Conservation (phyloP, 371 early-diverging fungal species). For the Actinomortierella wolfii region DNA sequence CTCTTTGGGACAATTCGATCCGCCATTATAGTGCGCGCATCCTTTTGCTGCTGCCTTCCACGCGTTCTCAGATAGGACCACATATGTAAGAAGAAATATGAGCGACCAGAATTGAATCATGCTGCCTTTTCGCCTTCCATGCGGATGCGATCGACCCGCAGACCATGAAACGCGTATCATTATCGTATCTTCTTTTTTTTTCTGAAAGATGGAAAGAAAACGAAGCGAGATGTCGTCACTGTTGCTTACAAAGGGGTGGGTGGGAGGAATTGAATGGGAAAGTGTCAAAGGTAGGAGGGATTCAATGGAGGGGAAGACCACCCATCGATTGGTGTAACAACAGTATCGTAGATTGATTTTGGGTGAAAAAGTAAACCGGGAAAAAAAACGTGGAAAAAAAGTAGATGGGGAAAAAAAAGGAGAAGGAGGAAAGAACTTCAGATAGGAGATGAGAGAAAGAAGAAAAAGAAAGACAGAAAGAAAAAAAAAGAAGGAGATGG, state of each 20-base stretch:
- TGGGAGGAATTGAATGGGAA: neutral
- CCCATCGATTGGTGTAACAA: no score
- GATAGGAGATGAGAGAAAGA: conserved; percentile 3
- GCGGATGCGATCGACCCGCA: neutral
- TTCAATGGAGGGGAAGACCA: no score
- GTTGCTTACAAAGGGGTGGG: no score
- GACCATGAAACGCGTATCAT: no score
- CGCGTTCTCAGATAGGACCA: conserved; percentile 3
- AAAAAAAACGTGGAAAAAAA: neutral
- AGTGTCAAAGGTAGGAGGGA: neutral
- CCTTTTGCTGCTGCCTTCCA: conserved; percentile 19
- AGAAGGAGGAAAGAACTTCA: neutral
- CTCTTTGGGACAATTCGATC: conserved; percentile 30
- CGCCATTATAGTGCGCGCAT: conserved; percentile 33
- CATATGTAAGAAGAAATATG: neutral
- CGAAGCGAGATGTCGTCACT: no score
- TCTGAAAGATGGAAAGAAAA: no score
- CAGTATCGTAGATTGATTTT: no score
- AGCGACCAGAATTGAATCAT: neutral
- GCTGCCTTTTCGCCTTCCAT: neutral
- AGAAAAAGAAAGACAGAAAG: neutral
- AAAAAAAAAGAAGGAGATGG: neutral
- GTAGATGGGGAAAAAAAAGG: neutral
- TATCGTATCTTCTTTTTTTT: no score
- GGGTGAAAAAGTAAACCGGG: conserved; percentile 1